Evolutionary conservation across 805 yeast species (phyloP), one percentile per base, ranked within the genome.

Genomic region (Wickerhamomyces pijperi): DNA sequence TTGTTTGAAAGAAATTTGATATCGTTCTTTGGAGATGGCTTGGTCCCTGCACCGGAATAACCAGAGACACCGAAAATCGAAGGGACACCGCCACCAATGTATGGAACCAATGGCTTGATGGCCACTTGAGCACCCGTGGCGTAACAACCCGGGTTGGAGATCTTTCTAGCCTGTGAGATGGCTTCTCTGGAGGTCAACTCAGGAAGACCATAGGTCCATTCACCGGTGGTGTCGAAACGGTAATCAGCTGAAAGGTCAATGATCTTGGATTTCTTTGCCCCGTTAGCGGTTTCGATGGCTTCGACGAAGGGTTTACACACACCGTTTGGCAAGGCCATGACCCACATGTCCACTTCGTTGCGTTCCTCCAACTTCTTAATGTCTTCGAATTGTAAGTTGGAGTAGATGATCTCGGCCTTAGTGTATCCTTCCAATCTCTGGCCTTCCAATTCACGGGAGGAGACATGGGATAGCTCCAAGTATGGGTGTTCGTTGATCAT

Each of bases 31-130:
- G 95, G 95, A 13, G 95, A 84, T 42, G 98, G 98, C 65, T 94
- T 92, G 31, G 99, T 88, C 48, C 99, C 99, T 11, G 98, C 98
- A 43, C 99, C 99, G 12, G 98, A 92, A 60, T 90, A 92, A 37
- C 99, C 99, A 36, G 96, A 85, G 28, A 92, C 92, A 56, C 98
- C 98, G 58, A 92, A 92, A 12, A 90, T 70, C 3, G 86, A 67
- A 38, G 99, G 97, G 21, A 71, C 67, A 28, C 92, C 92, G 13
- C 66, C 63, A 32, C 66, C 63, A 32, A 78, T 67, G 53, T 74
- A 74, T 36, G 78, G 75, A n/a, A 72, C 62, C 51, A 92, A 67
- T 28, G 98, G 99, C 36, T 90, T 78, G 56, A 92, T 79, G 13
- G 95, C 88, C 19, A 87, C 63, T 67, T 92, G 97, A 13, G 97